Evolutionary conservation across 108 stramenopile species (phyloP), one percentile per base, ranked within the genome.

Genomic region (Schizochytrium sp.): DNA sequence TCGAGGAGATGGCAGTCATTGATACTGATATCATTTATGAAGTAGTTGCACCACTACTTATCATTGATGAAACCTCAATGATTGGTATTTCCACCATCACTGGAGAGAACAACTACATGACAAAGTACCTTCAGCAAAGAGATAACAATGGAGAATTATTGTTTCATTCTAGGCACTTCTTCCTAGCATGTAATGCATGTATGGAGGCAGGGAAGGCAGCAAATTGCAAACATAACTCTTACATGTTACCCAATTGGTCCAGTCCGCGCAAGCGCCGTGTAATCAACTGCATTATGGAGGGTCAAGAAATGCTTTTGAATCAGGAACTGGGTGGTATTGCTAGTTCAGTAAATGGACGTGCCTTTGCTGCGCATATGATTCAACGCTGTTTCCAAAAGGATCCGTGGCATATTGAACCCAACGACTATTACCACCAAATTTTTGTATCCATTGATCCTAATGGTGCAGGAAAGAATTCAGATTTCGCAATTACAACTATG

Each of bases 321-420:
- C 73, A 76, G 50, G 73, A 76, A 19, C 46, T 76, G 46, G 73
- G 73, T 17, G 73, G 73, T 19, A 76, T 76, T 53, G 46, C 73
- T 5, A 46, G 50, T 38, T 28, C 7, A 7, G 73, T 53, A 28
- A 46, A 76, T 19, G 47, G 53, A 50, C 73, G 73, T 46, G 73
- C 73, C 49, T 76, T 76, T 19, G 46, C 73, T 3, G 28, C 17
- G 19, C 3, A 19, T 7, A 19, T 50, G 4, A 46, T 76, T 46
- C 12, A 12, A 10, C 73, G 73, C 45, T 19, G 46, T 8, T 76
- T 76, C 19, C 4, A 46, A 17, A 46, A 12, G 4, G 3, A 4
- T 17, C 8, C 49, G 8, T 76, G 28, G 10, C 12, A 17, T 5
- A 46, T 76, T 17, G 12, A 76, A 15, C 13, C 73, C 4, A 50